These are phyloP conservation scores for Aspergillus homomorphus DNA, from an alignment of 495 filamentous ascomycete species.

Conservation along the genomic window DNA sequence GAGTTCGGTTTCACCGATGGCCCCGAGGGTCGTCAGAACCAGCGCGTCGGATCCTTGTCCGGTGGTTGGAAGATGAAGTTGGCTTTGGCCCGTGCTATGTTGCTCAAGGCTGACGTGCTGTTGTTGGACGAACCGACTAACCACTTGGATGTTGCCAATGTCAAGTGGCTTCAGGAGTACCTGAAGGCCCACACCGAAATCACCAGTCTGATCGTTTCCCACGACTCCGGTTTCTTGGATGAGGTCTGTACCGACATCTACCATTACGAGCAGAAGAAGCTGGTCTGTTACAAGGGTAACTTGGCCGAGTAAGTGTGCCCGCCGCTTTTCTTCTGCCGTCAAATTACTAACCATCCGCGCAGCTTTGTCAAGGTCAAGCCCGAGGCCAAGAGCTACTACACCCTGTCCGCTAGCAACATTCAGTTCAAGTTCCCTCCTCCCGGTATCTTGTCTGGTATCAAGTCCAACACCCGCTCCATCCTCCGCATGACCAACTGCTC, in stretches of 20 bases:
- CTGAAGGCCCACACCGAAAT: constrained; percentile 94
- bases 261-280: constrained; percentile 98
- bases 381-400: constrained; percentile 99
- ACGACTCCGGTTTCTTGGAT: constrained; percentile 97
- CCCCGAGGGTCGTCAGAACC: constrained; percentile 79
- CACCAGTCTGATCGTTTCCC: constrained; percentile 93
- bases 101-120: constrained; percentile 91
- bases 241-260: constrained; percentile 98
- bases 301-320: constrained; percentile 59
- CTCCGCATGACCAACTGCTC: constrained; percentile 90
- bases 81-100: constrained; percentile 92
- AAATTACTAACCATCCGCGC: constrained; percentile 15
- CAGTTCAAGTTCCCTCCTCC: constrained; percentile 98
- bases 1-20: constrained; percentile 93
- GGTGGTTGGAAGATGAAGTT: constrained; percentile 99
- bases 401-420: constrained; percentile 80
- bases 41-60: constrained; percentile 91
- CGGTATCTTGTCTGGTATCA: constrained; percentile 91
- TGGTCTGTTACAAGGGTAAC: constrained; percentile 92
- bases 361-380: constrained; percentile 85
- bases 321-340: neutral
- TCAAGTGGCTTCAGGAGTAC: constrained; percentile 93
- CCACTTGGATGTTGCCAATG: constrained; percentile 94
- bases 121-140: constrained; percentile 98
- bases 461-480: constrained; percentile 88